Base-by-base conservation (phyloP, 306 rosid species). In the Phaseolus lunatus region DNA sequence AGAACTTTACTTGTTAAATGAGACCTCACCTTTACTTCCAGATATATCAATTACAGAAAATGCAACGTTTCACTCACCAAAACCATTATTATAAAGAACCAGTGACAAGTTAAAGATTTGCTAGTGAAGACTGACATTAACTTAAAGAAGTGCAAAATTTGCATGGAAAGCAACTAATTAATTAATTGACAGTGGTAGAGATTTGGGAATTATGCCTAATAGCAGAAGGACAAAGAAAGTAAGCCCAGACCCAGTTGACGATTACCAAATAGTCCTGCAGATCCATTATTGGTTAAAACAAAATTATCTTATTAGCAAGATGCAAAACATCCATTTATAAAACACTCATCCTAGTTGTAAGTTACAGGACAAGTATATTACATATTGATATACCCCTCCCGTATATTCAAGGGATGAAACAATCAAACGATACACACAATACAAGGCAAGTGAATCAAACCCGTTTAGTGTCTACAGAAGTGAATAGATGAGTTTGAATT, bases 361-460 rank as follows among this genome's bases (percentile, higher is more conserved):
- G 35, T 48, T 33, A 11, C 18, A n/a, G 3, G 23, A 33, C 18
- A 24, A 16, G 41, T 37, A 63, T 14, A 20, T 35, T 39, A n/a
- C n/a, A n/a, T n/a, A n/a, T 27, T 31, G 35, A 37, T 33, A 48
- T 20, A 31, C 24, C 29, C 31, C 27, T 20, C 19, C 54, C 23
- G 54, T 4, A 33, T 14, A 41, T 45, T n/a, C n/a, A n/a, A 37
- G 49, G 16, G 35, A 49, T 16, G 44, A 23, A 41, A 35, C 58
- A 43, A 37, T 18, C 16, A 6, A 6, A 59, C 7, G 15, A 41
- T 24, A 48, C 76, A 56, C 48, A 31, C 8, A 50, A 78, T 57
- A 67, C 47, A 39, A n/a, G 47, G 53, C 5, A 77, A 53, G 41
- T 7, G 13, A 45, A 53, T 22, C 72, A 66, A 77, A 15, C 33